phyloP scores from a whole-genome alignment of 192 early-diverging fungal species.

The Coemansia sp. region DNA sequence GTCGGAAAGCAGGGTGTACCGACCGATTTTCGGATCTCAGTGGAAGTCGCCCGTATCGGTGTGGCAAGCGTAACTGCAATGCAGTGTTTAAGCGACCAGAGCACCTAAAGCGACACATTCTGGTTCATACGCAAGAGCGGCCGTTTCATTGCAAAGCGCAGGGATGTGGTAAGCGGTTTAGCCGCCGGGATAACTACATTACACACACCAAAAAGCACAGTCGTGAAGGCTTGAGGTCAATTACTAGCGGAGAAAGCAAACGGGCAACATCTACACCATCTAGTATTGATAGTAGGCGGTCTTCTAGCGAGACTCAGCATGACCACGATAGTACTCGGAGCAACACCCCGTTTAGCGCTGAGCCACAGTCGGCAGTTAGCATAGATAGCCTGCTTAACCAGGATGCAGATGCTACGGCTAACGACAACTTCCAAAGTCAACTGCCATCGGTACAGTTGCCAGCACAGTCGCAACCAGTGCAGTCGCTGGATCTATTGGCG shows the following conservation, averaged over 20 bases:
- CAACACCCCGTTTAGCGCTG: neutral
- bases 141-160: constrained; percentile 74
- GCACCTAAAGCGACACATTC: constrained; percentile 81
- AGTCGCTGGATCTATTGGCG: constrained; percentile 39
- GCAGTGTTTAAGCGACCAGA: constrained; percentile 77
- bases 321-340: neutral
- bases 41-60: constrained; percentile 54
- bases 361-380: constrained; percentile 11
- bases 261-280: too few species aligned
- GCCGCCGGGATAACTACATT: constrained; percentile 73
- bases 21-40: constrained; percentile 28
- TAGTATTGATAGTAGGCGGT: too few species aligned
- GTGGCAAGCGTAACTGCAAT: constrained; percentile 61
- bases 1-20: constrained; percentile 35
- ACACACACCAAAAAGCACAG: constrained; percentile 46
- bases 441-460: too few species aligned
- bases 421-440: too few species aligned
- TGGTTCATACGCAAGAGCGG: constrained; percentile 84
- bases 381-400: constrained; percentile 32
- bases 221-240: too few species aligned
- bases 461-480: constrained; percentile 5
- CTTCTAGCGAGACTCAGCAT: too few species aligned
- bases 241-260: constrained; percentile 1
- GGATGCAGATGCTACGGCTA: neutral
- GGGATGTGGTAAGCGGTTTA: constrained; percentile 78